These are phyloP conservation scores for Monilinia vaccinii-corymbosi DNA, from an alignment of 2,329 filamentous ascomycete species.

Conservation along the genomic window DNA sequence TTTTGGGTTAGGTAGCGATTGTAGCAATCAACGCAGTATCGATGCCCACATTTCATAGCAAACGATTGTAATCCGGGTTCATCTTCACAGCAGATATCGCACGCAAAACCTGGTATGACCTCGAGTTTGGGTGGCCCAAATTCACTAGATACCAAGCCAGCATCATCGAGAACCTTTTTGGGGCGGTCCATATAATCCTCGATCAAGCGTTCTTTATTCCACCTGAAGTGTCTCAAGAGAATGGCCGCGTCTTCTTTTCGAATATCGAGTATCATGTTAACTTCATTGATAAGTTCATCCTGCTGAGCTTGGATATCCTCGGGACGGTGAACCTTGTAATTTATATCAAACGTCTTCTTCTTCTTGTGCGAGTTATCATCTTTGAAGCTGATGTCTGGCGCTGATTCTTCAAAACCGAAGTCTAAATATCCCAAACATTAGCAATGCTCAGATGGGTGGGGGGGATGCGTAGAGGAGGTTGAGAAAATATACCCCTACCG, in stretches of 20 bases:
- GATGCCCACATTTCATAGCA: constrained; percentile 88
- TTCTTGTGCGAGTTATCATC: constrained; percentile 63
- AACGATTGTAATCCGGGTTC: constrained; percentile 69
- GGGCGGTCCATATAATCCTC: constrained; percentile 93
- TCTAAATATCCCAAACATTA: constrained; percentile 19
- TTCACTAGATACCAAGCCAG: constrained; percentile 65
- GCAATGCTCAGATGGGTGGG: constrained; percentile 3
- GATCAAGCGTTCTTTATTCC: constrained; percentile 93
- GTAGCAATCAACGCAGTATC: constrained; percentile 91
- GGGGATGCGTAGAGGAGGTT: not conserved
- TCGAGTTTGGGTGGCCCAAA: constrained; percentile 57
- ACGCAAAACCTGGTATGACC: constrained; percentile 66
- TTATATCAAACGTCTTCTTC: constrained; percentile 71
- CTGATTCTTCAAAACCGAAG: constrained; percentile 39
- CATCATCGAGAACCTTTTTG: constrained; percentile 70
- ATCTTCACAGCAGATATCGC: constrained; percentile 96
- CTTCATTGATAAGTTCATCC: constrained; percentile 76
- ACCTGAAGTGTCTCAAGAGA: constrained; percentile 76
- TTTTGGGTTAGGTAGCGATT: constrained; percentile 85
- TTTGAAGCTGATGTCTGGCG: constrained; percentile 40
- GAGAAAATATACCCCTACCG: constrained; percentile 20
- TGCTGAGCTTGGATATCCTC: constrained; percentile 78
- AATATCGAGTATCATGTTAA: constrained; percentile 84
- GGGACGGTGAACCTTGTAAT: constrained; percentile 74
- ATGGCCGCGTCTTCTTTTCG: constrained; percentile 86